Conservation (phyloP, 371 early-diverging fungal species). For the Sporodiniella umbellata region DNA sequence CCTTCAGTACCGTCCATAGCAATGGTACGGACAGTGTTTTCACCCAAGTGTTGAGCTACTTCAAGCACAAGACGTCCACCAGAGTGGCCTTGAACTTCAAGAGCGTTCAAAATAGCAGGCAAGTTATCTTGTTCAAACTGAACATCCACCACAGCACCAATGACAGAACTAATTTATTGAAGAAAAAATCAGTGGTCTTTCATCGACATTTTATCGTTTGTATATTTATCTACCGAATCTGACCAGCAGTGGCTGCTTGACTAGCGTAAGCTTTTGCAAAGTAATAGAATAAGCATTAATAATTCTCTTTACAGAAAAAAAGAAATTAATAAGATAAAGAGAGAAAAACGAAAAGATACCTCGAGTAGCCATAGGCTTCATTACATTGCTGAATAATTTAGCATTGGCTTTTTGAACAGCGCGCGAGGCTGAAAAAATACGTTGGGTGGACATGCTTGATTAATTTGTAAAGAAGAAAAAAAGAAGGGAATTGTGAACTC, state of each 20-base stretch:
- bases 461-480: not conserved
- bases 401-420: not conserved
- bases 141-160: conserved; percentile 98
- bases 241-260: conserved; percentile 35
- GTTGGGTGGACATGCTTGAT: not conserved
- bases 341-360: conserved; percentile 64
- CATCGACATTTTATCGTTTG: too few relatives aligned
- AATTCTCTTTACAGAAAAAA: too few relatives aligned
- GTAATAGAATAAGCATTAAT: too few relatives aligned
- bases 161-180: conserved; percentile 49
- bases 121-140: conserved; percentile 92
- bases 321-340: conserved; percentile 81
- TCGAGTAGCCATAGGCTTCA: not conserved
- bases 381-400: not conserved
- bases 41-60: conserved; percentile 95
- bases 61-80: conserved; percentile 86
- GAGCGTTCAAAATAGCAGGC: conserved; percentile 95
- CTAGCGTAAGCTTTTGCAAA: conserved; percentile 50
- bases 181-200: too few relatives aligned
- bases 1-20: conserved; percentile 94
- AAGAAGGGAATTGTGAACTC: too few relatives aligned
- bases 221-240: conserved; percentile 35
- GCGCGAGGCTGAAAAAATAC: not conserved
- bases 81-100: conserved; percentile 85
- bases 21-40: conserved; percentile 97